phyloP scores from a whole-genome alignment of 2,329 filamentous ascomycete species.

The Allantophomopsis lycopodina region DNA sequence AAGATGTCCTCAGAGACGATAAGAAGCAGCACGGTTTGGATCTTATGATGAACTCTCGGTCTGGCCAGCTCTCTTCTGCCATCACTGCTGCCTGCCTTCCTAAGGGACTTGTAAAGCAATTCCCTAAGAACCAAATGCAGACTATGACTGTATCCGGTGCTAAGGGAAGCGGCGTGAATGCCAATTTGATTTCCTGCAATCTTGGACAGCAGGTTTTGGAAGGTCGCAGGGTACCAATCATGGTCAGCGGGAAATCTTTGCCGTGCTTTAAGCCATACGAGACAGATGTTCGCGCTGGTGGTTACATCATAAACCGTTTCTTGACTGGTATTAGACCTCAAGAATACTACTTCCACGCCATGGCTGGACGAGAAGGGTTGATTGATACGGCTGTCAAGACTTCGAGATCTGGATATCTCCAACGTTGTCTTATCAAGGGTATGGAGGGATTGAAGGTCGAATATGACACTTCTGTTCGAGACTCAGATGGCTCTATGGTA shows the following conservation, averaged over 20 bases:
- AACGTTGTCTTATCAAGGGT: conserved; percentile 94
- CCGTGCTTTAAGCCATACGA: conserved; percentile 92
- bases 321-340: conserved; percentile 94
- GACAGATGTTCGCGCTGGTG: conserved; percentile 75
- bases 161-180: conserved; percentile 87
- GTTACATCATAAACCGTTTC: conserved; percentile 91
- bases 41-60: conserved; percentile 64
- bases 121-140: conserved; percentile 98
- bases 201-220: conserved; percentile 93
- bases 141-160: conserved; percentile 95
- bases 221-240: conserved; percentile 84
- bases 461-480: conserved; percentile 88
- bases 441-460: conserved; percentile 90
- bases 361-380: conserved; percentile 95
- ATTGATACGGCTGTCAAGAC: conserved; percentile 99
- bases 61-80: conserved; percentile 56
- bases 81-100: conserved; percentile 75
- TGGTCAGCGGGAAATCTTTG: conserved; percentile 94
- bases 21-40: conserved; percentile 86
- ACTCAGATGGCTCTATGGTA: conserved; percentile 83
- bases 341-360: conserved; percentile 98
- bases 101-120: conserved; percentile 71
- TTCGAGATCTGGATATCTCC: conserved; percentile 88
- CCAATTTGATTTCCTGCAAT: conserved; percentile 95
- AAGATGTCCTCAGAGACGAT: conserved; percentile 84